Percentiles rank a stretch among this genome's conserved stretches.
These are phyloP conservation scores for Wallacemonas sp. DNA, from an alignment of 208 protist species.

Conservation along the genomic window DNA sequence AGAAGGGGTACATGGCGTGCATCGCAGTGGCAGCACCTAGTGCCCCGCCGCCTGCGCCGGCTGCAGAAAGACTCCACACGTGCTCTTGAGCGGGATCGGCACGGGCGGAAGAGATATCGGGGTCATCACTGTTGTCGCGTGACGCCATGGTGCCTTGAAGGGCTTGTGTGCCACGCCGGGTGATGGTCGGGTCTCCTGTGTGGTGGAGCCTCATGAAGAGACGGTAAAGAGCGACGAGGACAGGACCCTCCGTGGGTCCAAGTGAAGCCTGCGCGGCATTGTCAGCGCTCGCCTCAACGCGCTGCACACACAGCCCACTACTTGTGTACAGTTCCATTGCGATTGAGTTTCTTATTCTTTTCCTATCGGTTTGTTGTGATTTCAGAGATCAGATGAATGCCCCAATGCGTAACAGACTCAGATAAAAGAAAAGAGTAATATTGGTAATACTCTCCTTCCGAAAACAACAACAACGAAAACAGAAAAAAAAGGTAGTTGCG, in stretches of 20 bases:
- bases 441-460: no score
- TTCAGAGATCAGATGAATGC: no score
- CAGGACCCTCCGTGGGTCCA: conserved; percentile 31
- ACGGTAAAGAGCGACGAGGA: conserved; percentile 61
- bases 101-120: no score
- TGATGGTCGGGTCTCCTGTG: conserved; percentile 16
- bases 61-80: background rate
- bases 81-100: background rate
- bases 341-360: background rate
- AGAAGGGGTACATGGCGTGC: background rate
- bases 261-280: background rate
- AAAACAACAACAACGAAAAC: no score
- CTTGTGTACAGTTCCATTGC: conserved; percentile 50
- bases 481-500: no score
- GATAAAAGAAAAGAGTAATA: no score
- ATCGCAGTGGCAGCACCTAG: background rate
- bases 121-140: background rate
- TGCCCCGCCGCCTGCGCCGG: background rate
- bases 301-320: conserved; percentile 32
- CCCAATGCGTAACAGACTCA: no score
- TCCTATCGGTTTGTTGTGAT: no score
- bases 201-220: conserved; percentile 67
- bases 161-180: background rate
- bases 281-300: background rate
- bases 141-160: background rate